Conservation (phyloP, 176 grass and related monocot species). For the Luzula sylvatica region DNA sequence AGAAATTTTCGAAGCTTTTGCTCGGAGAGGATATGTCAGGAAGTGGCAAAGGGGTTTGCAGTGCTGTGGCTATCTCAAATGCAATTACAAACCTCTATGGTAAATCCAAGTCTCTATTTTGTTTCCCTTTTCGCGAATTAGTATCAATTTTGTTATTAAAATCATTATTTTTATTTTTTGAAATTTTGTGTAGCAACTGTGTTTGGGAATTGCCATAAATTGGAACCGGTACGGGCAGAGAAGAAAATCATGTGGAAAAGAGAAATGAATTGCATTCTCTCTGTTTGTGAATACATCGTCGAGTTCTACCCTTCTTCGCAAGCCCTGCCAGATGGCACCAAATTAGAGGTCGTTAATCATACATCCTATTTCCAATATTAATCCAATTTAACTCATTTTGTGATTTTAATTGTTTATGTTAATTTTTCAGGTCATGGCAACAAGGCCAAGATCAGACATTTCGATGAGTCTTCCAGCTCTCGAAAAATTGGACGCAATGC, state of each 20-base stretch:
- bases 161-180: conserved; percentile 11
- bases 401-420: background rate
- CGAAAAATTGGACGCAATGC: conserved; percentile 81
- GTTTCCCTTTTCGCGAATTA: background rate
- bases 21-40: conserved; percentile 96
- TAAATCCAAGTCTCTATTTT: background rate
- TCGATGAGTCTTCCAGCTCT: conserved; percentile 82
- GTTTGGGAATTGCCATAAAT: conserved; percentile 67
- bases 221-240: conserved; percentile 53
- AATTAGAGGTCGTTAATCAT: conserved; percentile 27
- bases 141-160: background rate
- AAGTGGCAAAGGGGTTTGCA: conserved; percentile 68
- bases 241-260: conserved; percentile 79
- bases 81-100: conserved; percentile 96
- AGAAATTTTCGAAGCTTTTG: conserved; percentile 86
- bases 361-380: background rate
- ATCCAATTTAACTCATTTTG: background rate
- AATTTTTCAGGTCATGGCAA: conserved; percentile 51
- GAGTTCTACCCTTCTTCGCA: conserved; percentile 71
- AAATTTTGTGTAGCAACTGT: conserved; percentile 48
- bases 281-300: conserved; percentile 75
- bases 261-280: conserved; percentile 84
- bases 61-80: conserved; percentile 74
- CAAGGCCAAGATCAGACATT: conserved; percentile 61
- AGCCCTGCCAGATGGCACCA: conserved; percentile 40